Conservation (phyloP, 805 yeast species). For the Nakazawaea pomicola region DNA sequence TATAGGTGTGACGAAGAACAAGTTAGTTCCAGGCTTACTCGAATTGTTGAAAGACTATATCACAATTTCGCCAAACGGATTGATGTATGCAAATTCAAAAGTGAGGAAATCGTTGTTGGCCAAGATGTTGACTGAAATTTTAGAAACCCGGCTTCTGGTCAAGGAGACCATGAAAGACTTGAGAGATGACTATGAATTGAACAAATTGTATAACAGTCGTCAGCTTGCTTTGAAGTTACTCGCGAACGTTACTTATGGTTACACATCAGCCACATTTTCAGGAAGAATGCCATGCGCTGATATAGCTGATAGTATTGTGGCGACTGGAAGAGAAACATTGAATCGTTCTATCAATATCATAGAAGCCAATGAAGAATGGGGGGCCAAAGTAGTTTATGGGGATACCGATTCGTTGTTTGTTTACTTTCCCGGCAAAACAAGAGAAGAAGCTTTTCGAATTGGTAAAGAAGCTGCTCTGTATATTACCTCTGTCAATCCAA, state of each 20-base stretch:
- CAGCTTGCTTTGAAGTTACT: constrained; percentile 85
- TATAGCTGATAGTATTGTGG: constrained; percentile 90
- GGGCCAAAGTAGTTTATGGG: constrained; percentile 93
- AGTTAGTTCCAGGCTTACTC: constrained; percentile 53
- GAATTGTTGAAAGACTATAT: constrained; percentile 49
- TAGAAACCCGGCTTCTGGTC: constrained; percentile 74
- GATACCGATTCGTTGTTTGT: constrained; percentile 95
- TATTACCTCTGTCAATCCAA: constrained; percentile 66
- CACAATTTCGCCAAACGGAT: constrained; percentile 81
- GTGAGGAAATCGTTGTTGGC: constrained; percentile 72
- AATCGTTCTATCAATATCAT: constrained; percentile 65
- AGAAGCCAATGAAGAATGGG: constrained; percentile 57
- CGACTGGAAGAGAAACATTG: constrained; percentile 83
- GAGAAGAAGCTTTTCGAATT: constrained; percentile 67
- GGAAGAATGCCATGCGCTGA: constrained; percentile 98
- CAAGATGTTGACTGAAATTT: constrained; percentile 77
- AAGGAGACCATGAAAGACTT: constrained; percentile 65
- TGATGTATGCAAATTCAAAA: constrained; percentile 62
- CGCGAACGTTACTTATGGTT: constrained; percentile 96
- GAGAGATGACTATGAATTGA: constrained; percentile 40
- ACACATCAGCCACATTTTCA: constrained; percentile 89
- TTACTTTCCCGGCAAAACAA: constrained; percentile 77
- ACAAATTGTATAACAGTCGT: constrained; percentile 60
- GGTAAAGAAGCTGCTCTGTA: constrained; percentile 66
- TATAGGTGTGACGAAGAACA: constrained; percentile 48